Percentiles rank a stretch among this genome's conserved stretches.
Evolutionary conservation across 352 stramenopile species (phyloP).

Genomic region (Phytophthora parvispora): DNA sequence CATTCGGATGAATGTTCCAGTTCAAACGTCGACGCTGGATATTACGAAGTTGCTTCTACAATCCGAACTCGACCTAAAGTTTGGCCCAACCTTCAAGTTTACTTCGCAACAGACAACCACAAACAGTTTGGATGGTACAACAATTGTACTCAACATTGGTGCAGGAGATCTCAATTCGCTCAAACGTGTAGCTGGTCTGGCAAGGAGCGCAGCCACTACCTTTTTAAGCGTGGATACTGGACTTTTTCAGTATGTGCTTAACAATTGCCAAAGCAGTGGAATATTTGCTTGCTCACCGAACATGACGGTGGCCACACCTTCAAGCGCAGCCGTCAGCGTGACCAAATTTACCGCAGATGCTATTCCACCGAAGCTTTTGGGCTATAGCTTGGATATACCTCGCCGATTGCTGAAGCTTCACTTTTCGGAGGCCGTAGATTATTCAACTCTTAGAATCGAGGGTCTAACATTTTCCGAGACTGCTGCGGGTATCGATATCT

Average conservation of each 20-base stretch:
- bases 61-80: constrained; percentile 24
- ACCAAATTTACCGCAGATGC: constrained; percentile 56
- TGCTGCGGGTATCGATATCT: constrained; percentile 34
- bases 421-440: constrained; percentile 78
- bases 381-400: constrained; percentile 70
- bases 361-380: constrained; percentile 49
- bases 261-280: constrained; percentile 50
- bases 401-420: constrained; percentile 66
- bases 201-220: constrained; percentile 30
- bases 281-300: constrained; percentile 40
- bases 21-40: constrained; percentile 54
- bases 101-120: constrained; percentile 46
- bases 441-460: constrained; percentile 38
- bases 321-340: constrained; percentile 34
- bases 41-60: constrained; percentile 60
- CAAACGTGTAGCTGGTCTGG: constrained; percentile 43
- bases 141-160: constrained; percentile 55
- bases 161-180: constrained; percentile 56
- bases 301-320: constrained; percentile 21
- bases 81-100: constrained; percentile 30
- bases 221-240: constrained; percentile 44
- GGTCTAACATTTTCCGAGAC: constrained; percentile 59
- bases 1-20: constrained; percentile 42
- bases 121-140: constrained; percentile 46
- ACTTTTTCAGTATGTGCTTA: constrained; percentile 59